Conservation (phyloP, 495 filamentous ascomycete genomes). For the Poronia punctata region DNA sequence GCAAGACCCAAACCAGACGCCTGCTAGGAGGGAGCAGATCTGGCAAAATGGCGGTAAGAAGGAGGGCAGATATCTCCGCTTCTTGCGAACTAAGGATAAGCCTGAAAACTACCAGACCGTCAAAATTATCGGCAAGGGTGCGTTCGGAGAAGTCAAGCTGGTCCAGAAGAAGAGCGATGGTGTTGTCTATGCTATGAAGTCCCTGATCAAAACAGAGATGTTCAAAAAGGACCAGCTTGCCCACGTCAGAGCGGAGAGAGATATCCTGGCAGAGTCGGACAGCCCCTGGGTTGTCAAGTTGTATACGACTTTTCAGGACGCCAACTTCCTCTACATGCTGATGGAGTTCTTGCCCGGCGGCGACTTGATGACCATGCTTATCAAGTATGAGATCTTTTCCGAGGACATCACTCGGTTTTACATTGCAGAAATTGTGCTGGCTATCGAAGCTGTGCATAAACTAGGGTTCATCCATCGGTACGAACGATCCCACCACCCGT, state of each 20-base stretch:
- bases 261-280: slow-evolving; percentile 96
- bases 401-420: slow-evolving; percentile 99
- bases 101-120: slow-evolving; percentile 90
- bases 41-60: slow-evolving; percentile 70
- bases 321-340: slow-evolving; percentile 91
- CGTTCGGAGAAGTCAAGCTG: slow-evolving; percentile 95
- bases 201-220: slow-evolving; percentile 97
- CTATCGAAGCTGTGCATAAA: slow-evolving; percentile 96
- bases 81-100: slow-evolving; percentile 84
- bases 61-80: slow-evolving; percentile 87
- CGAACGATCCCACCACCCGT: slow-evolving; percentile 20
- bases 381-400: slow-evolving; percentile 99
- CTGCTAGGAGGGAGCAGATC: slow-evolving; percentile 69
- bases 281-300: slow-evolving; percentile 99
- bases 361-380: slow-evolving; percentile 99
- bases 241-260: slow-evolving; percentile 96
- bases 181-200: slow-evolving; percentile 98
- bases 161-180: slow-evolving; percentile 94
- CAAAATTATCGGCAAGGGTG: slow-evolving; percentile 98
- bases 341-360: slow-evolving; percentile 99
- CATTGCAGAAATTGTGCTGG: slow-evolving; percentile 95
- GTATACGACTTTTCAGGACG: slow-evolving; percentile 94
- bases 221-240: slow-evolving; percentile 99
- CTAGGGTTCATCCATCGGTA: slow-evolving; percentile 98
- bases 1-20: slow-evolving; percentile 61